Evolutionary conservation across 345 rosid genomes (phyloP).

Genomic region (Gossypium anomalum): DNA sequence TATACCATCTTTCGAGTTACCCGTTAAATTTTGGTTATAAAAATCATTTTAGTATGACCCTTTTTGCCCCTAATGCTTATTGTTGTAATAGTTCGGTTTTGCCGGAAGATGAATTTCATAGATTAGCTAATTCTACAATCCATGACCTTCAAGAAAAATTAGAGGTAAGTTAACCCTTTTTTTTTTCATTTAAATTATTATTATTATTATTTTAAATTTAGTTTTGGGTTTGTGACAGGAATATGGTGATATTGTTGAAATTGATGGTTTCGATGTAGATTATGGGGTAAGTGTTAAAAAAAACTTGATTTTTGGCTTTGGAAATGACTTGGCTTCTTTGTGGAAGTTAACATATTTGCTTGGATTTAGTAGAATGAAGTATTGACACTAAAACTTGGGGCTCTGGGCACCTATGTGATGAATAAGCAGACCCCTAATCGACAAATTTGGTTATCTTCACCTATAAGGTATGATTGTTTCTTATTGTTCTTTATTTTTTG

Average conservation of each 20-base stretch:
- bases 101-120: conserved; percentile 85
- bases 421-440: conserved; percentile 91
- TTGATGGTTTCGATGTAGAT: conserved; percentile 88
- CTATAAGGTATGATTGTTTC: conserved; percentile 50
- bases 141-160: conserved; percentile 73
- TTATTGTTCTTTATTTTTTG: neutral
- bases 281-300: conserved; percentile 63
- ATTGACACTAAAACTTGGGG: conserved; percentile 74
- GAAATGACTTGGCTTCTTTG: neutral
- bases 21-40: neutral
- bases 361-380: conserved; percentile 70
- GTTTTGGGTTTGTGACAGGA: conserved; percentile 41
- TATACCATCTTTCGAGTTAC: neutral
- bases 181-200: neutral
- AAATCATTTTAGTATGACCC: neutral
- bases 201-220: neutral
- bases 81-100: conserved; percentile 59
- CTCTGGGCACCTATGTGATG: conserved; percentile 76
- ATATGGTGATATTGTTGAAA: conserved; percentile 66
- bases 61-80: conserved; percentile 20
- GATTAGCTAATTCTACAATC: conserved; percentile 65
- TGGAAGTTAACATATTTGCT: conserved; percentile 7
- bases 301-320: conserved; percentile 5
- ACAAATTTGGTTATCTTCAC: conserved; percentile 92
- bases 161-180: conserved; percentile 41